These are phyloP conservation scores for Colletotrichum siamense DNA, from an alignment of 2,329 filamentous ascomycete species.

Conservation along the genomic window DNA sequence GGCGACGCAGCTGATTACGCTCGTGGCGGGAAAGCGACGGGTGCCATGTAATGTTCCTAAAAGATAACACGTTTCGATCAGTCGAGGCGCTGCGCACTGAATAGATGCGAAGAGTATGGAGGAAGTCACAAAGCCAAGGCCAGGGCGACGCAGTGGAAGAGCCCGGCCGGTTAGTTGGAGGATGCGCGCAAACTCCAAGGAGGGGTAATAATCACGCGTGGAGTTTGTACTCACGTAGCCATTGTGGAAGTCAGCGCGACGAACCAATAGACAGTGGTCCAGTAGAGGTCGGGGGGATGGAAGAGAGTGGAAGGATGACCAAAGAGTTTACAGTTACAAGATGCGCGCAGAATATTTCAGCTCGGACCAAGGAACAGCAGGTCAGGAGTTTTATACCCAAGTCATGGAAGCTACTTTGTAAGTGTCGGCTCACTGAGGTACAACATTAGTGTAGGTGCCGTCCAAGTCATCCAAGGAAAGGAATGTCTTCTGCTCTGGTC, in stretches of 20 bases:
- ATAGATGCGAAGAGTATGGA: neutral
- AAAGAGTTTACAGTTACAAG: neutral
- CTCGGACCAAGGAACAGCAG: neutral
- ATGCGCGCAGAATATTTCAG: neutral
- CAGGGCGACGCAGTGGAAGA: neutral
- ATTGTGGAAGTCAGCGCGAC: slow-evolving; percentile 19
- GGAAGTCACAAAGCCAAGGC: neutral
- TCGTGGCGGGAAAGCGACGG: slow-evolving; percentile 79
- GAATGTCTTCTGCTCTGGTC: neutral
- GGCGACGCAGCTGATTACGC: slow-evolving; percentile 76
- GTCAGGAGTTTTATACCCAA: neutral
- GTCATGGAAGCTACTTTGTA: neutral
- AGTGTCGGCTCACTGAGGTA: neutral
- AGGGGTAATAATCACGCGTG: neutral
- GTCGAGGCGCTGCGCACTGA: neutral
- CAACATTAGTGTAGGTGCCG: neutral
- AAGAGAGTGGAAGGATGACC: neutral
- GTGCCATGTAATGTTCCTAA: slow-evolving; percentile 91
- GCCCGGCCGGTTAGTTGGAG: neutral
- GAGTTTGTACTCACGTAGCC: slow-evolving; percentile 30
- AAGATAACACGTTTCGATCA: neutral
- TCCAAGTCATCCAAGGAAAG: neutral
- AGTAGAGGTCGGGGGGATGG: neutral
- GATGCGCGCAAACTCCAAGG: neutral
- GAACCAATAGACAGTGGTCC: neutral